Evolutionary conservation across 306 rosid species (phyloP).

Genomic region (cucumber (Cucumis sativus)): DNA sequence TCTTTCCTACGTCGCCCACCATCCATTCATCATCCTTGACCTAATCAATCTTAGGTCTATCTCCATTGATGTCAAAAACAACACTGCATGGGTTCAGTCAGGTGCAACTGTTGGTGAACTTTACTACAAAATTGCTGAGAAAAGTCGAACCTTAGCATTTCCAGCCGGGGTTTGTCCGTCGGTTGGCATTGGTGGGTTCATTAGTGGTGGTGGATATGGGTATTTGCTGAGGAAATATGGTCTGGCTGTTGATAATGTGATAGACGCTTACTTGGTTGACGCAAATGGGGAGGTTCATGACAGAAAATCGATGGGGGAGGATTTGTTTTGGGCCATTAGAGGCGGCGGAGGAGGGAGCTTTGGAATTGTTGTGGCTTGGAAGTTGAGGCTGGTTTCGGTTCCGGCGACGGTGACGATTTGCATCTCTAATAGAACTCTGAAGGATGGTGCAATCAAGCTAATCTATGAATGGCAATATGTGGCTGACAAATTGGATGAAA

Average conservation of each 20-base stretch:
- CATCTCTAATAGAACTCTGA: background rate
- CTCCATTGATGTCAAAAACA: background rate
- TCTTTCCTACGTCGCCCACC: background rate
- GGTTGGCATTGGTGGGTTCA: background rate
- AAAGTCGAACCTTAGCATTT: background rate
- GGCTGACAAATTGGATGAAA: background rate
- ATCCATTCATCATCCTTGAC: constrained; percentile 26
- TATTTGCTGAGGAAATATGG: background rate
- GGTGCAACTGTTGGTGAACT: background rate
- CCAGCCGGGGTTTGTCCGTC: background rate
- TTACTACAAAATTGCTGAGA: background rate
- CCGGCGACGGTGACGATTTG: constrained; percentile 30
- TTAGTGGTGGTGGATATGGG: background rate
- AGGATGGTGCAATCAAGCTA: background rate
- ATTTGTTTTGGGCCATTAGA: background rate
- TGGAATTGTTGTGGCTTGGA: constrained; percentile 64
- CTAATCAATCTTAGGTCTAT: constrained; percentile 16
- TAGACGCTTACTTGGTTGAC: background rate
- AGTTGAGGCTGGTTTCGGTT: constrained; percentile 39
- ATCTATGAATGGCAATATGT: background rate
- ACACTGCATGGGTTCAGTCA: background rate
- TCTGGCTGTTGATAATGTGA: background rate
- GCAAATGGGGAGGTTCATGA: background rate
- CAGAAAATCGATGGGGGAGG: background rate
- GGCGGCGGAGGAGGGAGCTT: background rate